A percentile compares a stretch with the other conserved stretches of the same genome.
Conservation (phyloP, 2,329 filamentous ascomycete species). For the Apiospora rasikravindrae region DNA sequence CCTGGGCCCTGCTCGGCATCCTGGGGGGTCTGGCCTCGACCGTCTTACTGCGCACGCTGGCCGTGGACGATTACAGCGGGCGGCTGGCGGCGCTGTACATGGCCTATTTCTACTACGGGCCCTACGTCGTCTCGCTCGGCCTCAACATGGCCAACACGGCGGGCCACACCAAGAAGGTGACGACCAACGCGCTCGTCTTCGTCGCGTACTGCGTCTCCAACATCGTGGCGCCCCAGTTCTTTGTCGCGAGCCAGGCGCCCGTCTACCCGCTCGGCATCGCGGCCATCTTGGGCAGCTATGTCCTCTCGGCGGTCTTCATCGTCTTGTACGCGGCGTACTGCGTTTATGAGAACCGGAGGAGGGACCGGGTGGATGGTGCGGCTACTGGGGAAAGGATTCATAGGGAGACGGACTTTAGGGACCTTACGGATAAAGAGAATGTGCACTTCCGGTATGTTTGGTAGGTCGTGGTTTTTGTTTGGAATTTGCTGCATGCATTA, state of each 20-base stretch:
- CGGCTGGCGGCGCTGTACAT: conserved; percentile 42
- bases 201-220: conserved; percentile 44
- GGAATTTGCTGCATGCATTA: not conserved
- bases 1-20: conserved; percentile 28
- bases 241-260: conserved; percentile 41
- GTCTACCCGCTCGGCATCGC: conserved; percentile 40
- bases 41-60: conserved; percentile 37
- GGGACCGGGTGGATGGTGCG: conserved; percentile 31
- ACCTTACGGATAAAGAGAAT: conserved; percentile 44
- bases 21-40: conserved; percentile 34
- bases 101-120: conserved; percentile 37
- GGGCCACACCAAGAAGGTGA: conserved; percentile 56
- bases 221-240: conserved; percentile 48
- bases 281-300: conserved; percentile 33
- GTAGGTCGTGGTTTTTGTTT: conserved; percentile 14
- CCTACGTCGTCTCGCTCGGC: conserved; percentile 34
- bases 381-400: conserved; percentile 24
- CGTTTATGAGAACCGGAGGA: conserved; percentile 38
- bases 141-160: conserved; percentile 41
- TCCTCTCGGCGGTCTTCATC: conserved; percentile 37
- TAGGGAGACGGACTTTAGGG: conserved; percentile 39
- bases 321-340: conserved; percentile 37
- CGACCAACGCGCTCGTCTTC: conserved; percentile 50
- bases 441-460: conserved; percentile 35
- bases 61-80: conserved; percentile 32